phyloP scores from a whole-genome alignment of 306 rosid species.

The Delonix regia region DNA sequence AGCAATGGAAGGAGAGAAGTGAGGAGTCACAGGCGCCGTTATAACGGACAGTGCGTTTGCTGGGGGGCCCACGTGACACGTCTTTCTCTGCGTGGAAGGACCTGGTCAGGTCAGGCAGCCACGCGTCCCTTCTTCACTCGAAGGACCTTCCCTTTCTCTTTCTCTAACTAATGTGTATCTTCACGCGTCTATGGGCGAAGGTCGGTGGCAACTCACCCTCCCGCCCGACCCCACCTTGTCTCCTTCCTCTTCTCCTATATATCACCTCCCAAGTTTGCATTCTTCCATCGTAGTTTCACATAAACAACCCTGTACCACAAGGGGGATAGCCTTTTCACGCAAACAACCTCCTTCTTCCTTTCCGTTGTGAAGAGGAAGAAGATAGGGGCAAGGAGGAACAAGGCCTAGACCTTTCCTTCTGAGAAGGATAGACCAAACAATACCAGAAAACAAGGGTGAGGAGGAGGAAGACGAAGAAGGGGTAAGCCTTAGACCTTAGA shows the following conservation, averaged over 20 bases:
- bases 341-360: constrained; percentile 10
- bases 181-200: constrained; percentile 45
- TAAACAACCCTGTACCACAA: not conserved
- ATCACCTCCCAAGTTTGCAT: not conserved
- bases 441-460: not conserved
- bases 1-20: too few species aligned
- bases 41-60: not conserved
- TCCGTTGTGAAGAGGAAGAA: constrained; percentile 37
- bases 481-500: too few species aligned
- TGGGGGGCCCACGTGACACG: not conserved
- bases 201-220: constrained; percentile 43
- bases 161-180: not conserved
- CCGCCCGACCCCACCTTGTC: constrained; percentile 29
- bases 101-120: constrained; percentile 30
- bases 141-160: not conserved
- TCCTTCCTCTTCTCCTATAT: constrained; percentile 37
- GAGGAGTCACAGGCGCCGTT: constrained; percentile 17
- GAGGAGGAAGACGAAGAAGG: not conserved
- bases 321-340: not conserved
- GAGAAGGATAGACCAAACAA: not conserved
- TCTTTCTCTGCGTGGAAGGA: constrained; percentile 27
- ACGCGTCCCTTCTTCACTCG: constrained; percentile 32
- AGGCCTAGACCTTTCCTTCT: not conserved
- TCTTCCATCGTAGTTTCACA: not conserved
- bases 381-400: not conserved